Evolutionary conservation across 306 rosid genomes (phyloP).

Genomic region (Cyamopsis tetragonoloba): DNA sequence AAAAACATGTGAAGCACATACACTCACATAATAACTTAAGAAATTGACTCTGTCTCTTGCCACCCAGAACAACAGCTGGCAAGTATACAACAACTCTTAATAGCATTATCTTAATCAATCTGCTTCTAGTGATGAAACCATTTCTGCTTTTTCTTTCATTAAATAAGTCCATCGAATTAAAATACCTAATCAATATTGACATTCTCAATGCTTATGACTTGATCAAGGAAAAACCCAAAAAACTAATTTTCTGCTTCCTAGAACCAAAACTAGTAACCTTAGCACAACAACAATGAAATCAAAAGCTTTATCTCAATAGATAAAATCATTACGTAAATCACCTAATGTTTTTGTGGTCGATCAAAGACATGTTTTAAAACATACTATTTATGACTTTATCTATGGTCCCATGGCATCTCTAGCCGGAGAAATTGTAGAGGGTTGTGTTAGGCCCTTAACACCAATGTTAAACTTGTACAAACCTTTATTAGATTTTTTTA

Average conservation of each 20-base stretch:
- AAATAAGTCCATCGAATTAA: conserved; percentile 20
- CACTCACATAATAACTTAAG: not conserved
- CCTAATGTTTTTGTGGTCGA: too few relatives aligned
- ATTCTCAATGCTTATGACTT: conserved; percentile 12
- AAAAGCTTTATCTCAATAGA: too few relatives aligned
- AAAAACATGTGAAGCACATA: conserved; percentile 26
- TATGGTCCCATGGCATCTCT: too few relatives aligned
- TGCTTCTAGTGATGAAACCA: conserved; percentile 2
- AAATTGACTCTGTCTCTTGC: conserved; percentile 26
- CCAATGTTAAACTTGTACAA: too few relatives aligned
- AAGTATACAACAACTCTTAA: conserved; percentile 4
- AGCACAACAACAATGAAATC: too few relatives aligned
- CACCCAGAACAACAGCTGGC: conserved; percentile 39
- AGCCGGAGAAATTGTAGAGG: too few relatives aligned
- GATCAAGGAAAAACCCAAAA: conserved; percentile 11
- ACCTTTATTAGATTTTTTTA: too few relatives aligned
- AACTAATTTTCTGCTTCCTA: not conserved
- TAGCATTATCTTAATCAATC: conserved; percentile 23
- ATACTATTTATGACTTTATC: too few relatives aligned
- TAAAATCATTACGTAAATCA: too few relatives aligned
- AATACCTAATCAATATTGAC: conserved; percentile 20
- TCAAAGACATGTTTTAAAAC: too few relatives aligned
- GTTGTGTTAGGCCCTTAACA: too few relatives aligned
- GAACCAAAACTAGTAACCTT: not conserved
- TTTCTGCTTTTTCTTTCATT: not conserved